Evolutionary conservation across 1,284 basidiomycete genomes (phyloP), one percentile per base, ranked within the genome.

Genomic region (Papiliotrema laurentii): DNA sequence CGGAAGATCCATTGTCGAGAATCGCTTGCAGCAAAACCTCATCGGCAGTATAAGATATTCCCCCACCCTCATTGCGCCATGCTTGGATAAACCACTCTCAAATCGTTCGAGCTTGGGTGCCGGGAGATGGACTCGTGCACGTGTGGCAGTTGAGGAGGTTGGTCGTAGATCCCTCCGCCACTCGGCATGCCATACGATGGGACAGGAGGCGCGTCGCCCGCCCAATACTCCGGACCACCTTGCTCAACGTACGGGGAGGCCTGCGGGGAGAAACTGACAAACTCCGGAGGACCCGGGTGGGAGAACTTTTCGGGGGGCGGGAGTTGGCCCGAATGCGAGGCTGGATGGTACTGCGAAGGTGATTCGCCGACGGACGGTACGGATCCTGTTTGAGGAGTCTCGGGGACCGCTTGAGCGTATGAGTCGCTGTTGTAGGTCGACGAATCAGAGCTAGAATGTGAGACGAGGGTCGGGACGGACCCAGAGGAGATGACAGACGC

Each of bases 101-200:
- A 47, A 49, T 62, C 62, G 38, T 57, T 64, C 41, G 62, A 60
- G 43, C 55, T 64, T 10, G 60, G 60, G 26, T 60, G 46, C 30
- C 56, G 30, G 9, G 53, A 53, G 13, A 54, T 40, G 14, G 53
- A 44, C 47, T 64, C 56, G 35, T 62, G 62, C 7, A 64, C 53
- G 40, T 64, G 62, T 5, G 62, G 62, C 10, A 64, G 47, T 36
- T 60, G 58, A 43, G 49, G 58, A 40, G 49, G 47, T 22, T 53
- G 48, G 21, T 47, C 36, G 43, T 54, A 54, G 19, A 21, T 31
- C 33, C 36, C 40, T 16, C 19, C 45, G 6, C 27, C 18, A 7
- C 38, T 33, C n/a, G n/a, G n/a, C 14, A 48, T 33, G 44, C 27
- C 45, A 41, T 47, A 55, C 14, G 36, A 40, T 28, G 34, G 25